Conservation (phyloP, 73 alveolate genomes). For the Paramecium sonneborni region DNA sequence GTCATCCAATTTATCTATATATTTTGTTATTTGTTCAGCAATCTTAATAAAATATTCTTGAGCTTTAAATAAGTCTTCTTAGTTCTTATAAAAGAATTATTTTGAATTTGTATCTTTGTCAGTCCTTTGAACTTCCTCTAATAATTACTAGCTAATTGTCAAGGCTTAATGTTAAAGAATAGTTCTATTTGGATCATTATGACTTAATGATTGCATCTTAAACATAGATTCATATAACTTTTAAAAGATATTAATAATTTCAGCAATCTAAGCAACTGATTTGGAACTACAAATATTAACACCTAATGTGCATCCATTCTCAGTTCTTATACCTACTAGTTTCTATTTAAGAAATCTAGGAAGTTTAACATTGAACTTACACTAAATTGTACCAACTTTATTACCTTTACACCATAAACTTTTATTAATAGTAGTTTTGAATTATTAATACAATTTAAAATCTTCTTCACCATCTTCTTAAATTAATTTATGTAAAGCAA, state of each 20-base stretch:
- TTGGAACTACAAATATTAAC: neutral
- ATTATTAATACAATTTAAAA: neutral
- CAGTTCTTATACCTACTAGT: slow-evolving; percentile 41
- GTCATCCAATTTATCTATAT: slow-evolving; percentile 21
- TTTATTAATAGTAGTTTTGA: neutral
- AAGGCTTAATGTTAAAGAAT: neutral
- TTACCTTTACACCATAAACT: slow-evolving; percentile 35
- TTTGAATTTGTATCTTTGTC: neutral
- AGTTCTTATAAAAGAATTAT: neutral
- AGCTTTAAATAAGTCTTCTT: slow-evolving; percentile 27
- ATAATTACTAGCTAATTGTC: neutral
- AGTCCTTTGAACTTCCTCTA: neutral
- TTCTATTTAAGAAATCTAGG: slow-evolving; percentile 4
- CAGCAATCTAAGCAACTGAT: neutral
- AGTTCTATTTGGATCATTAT: neutral
- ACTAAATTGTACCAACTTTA: neutral
- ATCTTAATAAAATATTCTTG: slow-evolving; percentile 21
- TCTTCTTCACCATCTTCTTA: slow-evolving; percentile 23
- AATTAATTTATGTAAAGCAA: neutral
- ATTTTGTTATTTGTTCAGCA: neutral
- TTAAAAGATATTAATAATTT: neutral
- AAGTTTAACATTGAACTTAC: neutral
- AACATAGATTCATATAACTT: neutral
- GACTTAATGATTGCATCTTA: neutral
- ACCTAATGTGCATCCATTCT: slow-evolving; percentile 21